Evolutionary conservation across 257 asterid genomes (phyloP), one percentile per base, ranked within the genome.

Genomic region (Capsicum chinense): DNA sequence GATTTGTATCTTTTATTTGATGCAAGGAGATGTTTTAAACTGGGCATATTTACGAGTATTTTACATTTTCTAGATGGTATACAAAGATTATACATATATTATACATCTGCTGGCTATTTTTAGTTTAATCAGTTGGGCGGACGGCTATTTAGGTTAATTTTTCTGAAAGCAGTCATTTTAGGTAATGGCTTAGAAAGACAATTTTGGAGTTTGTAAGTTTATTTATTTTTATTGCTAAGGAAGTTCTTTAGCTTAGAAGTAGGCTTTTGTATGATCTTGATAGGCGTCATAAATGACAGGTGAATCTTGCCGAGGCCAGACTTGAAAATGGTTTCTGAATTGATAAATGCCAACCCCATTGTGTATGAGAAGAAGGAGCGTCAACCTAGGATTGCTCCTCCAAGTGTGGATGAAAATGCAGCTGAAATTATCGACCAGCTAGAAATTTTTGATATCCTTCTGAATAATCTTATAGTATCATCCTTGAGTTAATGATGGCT

Each of bases 381-480:
- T 37, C 93, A 88, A 86, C 78, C 90, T 80, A 90, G 98, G 80
- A 83, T 42, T 82, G 60, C 89, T 67, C 91, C 89, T 62, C 91
- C 88, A 35, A 76, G 90, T 84, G 90, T 89, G 86, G 94, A 83
- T 83, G 98, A 95, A 87, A 88, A 90, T 86, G 80, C 93, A 3
- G 85, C 86, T 47, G 99, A 93, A 82, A 66, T 89, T 3, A 95
- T 95, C 69, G 99, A 95, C 88, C 96, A 93, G 47, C 91, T 82
- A 79, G 98, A 95, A 86, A 86, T 95, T 76, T 95, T 94, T 88
- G 97, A 95, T 95, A 95, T 95, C 98, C 99, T 92, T 89, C 60
- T 67, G 19, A 42, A 63, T 80, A 67, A 54, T 84, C 78, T 37
- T 50, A 35, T 84, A 63, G 60, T 79, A 64, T 70, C 69, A 17